phyloP scores from a whole-genome alignment of 345 rosid species.

The Toxicodendron radicans region DNA sequence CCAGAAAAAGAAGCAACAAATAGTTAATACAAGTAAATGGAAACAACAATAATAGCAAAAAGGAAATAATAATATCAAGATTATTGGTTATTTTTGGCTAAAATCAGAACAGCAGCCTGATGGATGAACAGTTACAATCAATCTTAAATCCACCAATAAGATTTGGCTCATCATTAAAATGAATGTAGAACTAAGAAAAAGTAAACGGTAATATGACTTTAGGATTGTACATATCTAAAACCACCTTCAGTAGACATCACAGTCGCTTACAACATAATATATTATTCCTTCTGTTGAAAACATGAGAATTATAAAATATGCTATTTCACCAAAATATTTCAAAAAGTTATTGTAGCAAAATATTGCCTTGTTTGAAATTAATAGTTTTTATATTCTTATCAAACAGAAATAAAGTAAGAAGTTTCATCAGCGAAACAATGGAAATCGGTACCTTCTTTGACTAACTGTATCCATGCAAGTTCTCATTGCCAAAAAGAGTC shows the following conservation, averaged over 20 bases:
- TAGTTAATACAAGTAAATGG: conserved; percentile 3
- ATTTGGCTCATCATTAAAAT: not conserved
- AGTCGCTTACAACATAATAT: not conserved
- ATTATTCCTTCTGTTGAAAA: not conserved
- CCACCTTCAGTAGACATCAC: not conserved
- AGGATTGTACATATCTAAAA: not conserved
- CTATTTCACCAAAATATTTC: not conserved
- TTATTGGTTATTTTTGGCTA: not conserved
- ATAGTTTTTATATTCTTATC: too few species aligned
- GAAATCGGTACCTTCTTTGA: not conserved
- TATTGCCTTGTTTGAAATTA: not conserved
- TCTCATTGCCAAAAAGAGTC: not conserved
- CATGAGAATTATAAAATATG: not conserved
- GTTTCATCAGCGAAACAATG: too few species aligned
- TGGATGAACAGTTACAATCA: not conserved
- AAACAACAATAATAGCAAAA: not conserved
- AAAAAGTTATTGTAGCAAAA: not conserved
- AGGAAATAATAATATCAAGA: not conserved
- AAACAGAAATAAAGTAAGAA: too few species aligned
- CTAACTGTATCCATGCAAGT: not conserved
- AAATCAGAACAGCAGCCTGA: not conserved
- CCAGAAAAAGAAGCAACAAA: conserved; percentile 16
- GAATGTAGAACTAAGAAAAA: not conserved
- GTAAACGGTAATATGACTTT: not conserved
- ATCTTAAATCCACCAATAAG: not conserved